Evolutionary conservation across 108 stramenopile genomes (phyloP).

Genomic region (Cyclotella sp.): DNA sequence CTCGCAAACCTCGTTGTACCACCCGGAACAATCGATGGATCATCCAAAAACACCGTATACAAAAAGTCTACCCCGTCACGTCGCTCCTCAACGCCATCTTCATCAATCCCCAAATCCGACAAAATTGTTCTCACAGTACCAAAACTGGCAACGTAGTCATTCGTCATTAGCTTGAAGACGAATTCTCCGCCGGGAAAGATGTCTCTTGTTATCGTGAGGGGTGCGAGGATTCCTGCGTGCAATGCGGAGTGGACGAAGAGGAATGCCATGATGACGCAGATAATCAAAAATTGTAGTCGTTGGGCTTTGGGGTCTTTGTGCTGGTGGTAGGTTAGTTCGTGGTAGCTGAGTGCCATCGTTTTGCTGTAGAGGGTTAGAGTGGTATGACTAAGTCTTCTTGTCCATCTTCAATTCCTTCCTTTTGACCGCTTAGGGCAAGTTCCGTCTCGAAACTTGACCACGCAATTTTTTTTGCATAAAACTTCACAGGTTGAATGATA

Average conservation of each 20-base stretch:
- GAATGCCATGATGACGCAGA: slow-evolving; percentile 56
- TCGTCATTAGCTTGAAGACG: slow-evolving; percentile 62
- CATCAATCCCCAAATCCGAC: slow-evolving; percentile 44
- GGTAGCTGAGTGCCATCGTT: slow-evolving; percentile 69
- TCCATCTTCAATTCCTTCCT: too few species aligned
- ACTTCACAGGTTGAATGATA: too few species aligned
- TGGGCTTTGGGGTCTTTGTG: slow-evolving; percentile 56
- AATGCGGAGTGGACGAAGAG: slow-evolving; percentile 52
- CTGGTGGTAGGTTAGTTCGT: slow-evolving; percentile 76
- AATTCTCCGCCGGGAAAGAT: slow-evolving; percentile 75
- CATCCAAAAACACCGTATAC: slow-evolving; percentile 72
- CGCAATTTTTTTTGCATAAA: too few species aligned
- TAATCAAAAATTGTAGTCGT: slow-evolving; percentile 63
- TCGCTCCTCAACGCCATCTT: slow-evolving; percentile 1
- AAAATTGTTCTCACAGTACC: slow-evolving; percentile 36
- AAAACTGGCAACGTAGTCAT: slow-evolving; percentile 73
- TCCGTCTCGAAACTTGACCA: too few species aligned
- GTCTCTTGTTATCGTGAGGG: slow-evolving; percentile 28
- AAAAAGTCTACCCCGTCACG: slow-evolving; percentile 54
- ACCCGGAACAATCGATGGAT: slow-evolving; percentile 54
- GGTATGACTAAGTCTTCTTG: background rate
- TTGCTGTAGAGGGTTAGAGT: background rate
- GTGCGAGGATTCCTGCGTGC: slow-evolving; percentile 56
- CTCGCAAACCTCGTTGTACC: slow-evolving; percentile 61
- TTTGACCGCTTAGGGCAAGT: too few species aligned